Evolutionary conservation across 1,284 basidiomycete species (phyloP), one percentile per base, ranked within the genome.

Genomic region (Mycena sp.): DNA sequence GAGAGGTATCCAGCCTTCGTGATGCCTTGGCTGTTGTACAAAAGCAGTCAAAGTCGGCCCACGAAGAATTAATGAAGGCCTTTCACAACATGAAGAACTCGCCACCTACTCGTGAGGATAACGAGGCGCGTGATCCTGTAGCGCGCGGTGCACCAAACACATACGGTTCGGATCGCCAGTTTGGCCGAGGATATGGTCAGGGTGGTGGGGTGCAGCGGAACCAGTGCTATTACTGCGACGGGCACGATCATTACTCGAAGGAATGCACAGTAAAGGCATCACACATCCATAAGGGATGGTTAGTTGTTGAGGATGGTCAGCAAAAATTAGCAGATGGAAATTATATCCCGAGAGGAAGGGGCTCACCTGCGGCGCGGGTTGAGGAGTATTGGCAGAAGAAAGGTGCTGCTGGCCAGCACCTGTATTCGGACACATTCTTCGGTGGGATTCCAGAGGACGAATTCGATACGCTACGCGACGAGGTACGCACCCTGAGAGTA

Each of bases 311-410:
- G 19, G 58, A 53, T 35, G 58, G 58, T 11, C 38, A 52, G 58
- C n/a, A n/a, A n/a, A n/a, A n/a, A n/a, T n/a, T n/a, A n/a, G n/a
- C n/a, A n/a, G n/a, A n/a, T n/a, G n/a, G 58, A 2, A 37, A 41
- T 16, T 46, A 25, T 21, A 60, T 60, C 45, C 58, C 58, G 0
- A 43, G 41, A 60, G 58, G 58, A 21, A 40, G 19, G 16, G 48
- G 49, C 16, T 45, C 58, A 37, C 21, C 50, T 2, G 48, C 58
- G 28, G 2, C 21, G 3, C 4, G 45, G 2, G 58, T 60, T 25
- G 58, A 60, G 19, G 58, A 60, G 9, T 52, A 60, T 21, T 60
- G 58, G 58, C 50, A 61, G 43, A 9, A 23, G 3, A 61, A 61
- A n/a, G 30, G 51, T 1, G 51, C 35, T 7, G 51, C 37, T 29